Evolutionary conservation across 345 rosid species (phyloP).

Genomic region (Citrus hindsii): DNA sequence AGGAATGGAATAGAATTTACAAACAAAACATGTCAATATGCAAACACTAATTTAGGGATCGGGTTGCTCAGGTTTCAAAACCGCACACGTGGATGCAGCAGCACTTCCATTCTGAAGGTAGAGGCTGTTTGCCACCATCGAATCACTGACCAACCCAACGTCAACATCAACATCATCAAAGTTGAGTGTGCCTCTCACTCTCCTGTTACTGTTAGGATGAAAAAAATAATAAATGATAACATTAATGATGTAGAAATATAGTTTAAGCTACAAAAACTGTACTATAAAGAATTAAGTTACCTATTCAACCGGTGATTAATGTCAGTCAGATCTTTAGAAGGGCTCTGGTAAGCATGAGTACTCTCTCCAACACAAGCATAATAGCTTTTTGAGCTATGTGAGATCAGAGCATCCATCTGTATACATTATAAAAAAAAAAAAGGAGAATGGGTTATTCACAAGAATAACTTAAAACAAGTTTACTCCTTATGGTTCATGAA

Average conservation of each 20-base stretch:
- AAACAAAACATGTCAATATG: not conserved
- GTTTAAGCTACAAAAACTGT: not conserved
- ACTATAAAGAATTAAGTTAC: slow-evolving; percentile 27
- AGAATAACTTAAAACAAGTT: not conserved
- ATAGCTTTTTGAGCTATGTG: slow-evolving; percentile 82
- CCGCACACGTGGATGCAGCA: slow-evolving; percentile 32
- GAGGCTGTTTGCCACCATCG: slow-evolving; percentile 88
- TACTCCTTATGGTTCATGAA: not conserved
- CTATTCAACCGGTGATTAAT: slow-evolving; percentile 85
- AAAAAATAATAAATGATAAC: slow-evolving; percentile 8
- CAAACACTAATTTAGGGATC: slow-evolving; percentile 19
- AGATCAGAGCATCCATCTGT: slow-evolving; percentile 93
- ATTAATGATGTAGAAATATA: not conserved
- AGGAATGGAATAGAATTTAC: slow-evolving; percentile 24
- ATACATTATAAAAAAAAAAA: slow-evolving; percentile 2
- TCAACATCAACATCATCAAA: slow-evolving; percentile 67
- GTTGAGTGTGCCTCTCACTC: slow-evolving; percentile 63
- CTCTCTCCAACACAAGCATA: slow-evolving; percentile 99
- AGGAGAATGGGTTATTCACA: not conserved
- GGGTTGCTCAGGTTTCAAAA: slow-evolving; percentile 37
- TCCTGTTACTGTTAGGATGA: slow-evolving; percentile 40
- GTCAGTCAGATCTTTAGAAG: slow-evolving; percentile 89
- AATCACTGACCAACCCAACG: slow-evolving; percentile 90
- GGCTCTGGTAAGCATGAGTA: slow-evolving; percentile 95
- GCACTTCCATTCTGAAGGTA: slow-evolving; percentile 60